phyloP scores from a whole-genome alignment of 2,329 filamentous ascomycete species.

The Alternaria angustiovoidea region DNA sequence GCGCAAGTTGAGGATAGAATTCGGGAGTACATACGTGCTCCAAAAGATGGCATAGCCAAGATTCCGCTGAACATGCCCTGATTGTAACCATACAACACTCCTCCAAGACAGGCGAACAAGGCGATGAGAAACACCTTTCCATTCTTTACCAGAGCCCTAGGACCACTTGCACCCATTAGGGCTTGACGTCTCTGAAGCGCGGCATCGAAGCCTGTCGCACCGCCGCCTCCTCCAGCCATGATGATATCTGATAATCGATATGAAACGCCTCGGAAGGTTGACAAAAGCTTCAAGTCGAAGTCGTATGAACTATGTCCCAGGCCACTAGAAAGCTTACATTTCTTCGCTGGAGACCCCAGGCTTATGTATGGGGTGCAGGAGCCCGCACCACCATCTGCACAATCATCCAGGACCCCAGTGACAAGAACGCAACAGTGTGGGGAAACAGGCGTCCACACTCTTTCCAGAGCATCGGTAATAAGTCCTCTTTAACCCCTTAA shows the following conservation, averaged over 20 bases:
- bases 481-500: slow-evolving; percentile 17
- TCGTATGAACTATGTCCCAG: slow-evolving; percentile 2
- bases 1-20: neutral
- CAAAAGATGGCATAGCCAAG: slow-evolving; percentile 60
- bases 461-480: slow-evolving; percentile 14
- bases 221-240: slow-evolving; percentile 36
- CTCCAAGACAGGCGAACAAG: slow-evolving; percentile 62
- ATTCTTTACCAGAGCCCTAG: slow-evolving; percentile 61
- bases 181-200: slow-evolving; percentile 33
- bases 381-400: slow-evolving; percentile 7
- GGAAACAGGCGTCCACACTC: slow-evolving; percentile 12
- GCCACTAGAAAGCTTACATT: slow-evolving; percentile 6
- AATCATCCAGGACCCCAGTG: slow-evolving; percentile 32
- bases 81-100: slow-evolving; percentile 73
- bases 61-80: slow-evolving; percentile 80
- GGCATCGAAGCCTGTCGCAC: slow-evolving; percentile 30
- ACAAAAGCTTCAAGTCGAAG: neutral
- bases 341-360: slow-evolving; percentile 8
- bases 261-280: neutral
- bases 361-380: slow-evolving; percentile 16
- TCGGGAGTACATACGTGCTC: slow-evolving; percentile 40
- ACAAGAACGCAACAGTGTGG: slow-evolving; percentile 17
- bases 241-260: slow-evolving; percentile 11
- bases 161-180: slow-evolving; percentile 48
- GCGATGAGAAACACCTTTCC: slow-evolving; percentile 64